Evolutionary conservation across 805 yeast species (phyloP), one percentile per base, ranked within the genome.

Genomic region (Saccharomycopsis guyanensis): DNA sequence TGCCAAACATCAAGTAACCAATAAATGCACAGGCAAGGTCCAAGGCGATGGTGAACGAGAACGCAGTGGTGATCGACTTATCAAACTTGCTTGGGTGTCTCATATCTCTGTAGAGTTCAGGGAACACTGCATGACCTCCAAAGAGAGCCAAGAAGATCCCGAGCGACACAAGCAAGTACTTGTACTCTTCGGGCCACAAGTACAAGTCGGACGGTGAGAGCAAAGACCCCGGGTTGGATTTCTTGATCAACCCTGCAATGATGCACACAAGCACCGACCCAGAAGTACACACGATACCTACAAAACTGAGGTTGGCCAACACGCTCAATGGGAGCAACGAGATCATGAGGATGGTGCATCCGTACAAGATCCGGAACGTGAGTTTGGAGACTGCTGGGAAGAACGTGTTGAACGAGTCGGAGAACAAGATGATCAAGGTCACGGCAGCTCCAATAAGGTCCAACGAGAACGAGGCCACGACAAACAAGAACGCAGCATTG

Each of bases 91-190:
- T 53, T 3, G 91, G 89, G 53, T 78, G 82, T 45, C 84, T 70
- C 83, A 84, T 80, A 60, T 84, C 94, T 31, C 78, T 71, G 59
- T 78, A 80, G 44, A 84, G 68, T 54, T 84, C 84, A 2, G 93
- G 93, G 57, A 84, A 85, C 22, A 85, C 75, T 3, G 93, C 86
- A 63, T 85, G 93, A 0, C 93, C 91, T 4, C 93, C 88, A 69
- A 84, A 85, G 1, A 91, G 89, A 3, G 89, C 82, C 71, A 80
- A 71, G 50, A 79, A 71, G 43, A 80, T 78, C 10, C 86, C 86
- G 41, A 78, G 66, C 1, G 82, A 72, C 31, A 77, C 61, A 7
- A 75, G 57, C 7, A 79, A 53, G 42, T 68, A 66, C 4, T 62
- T 55, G 53, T 15, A 44, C 43, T 38, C 63, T 52, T 53, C 57